phyloP scores from a whole-genome alignment of 108 stramenopile genomes.

The Cylindrotheca closterium region DNA sequence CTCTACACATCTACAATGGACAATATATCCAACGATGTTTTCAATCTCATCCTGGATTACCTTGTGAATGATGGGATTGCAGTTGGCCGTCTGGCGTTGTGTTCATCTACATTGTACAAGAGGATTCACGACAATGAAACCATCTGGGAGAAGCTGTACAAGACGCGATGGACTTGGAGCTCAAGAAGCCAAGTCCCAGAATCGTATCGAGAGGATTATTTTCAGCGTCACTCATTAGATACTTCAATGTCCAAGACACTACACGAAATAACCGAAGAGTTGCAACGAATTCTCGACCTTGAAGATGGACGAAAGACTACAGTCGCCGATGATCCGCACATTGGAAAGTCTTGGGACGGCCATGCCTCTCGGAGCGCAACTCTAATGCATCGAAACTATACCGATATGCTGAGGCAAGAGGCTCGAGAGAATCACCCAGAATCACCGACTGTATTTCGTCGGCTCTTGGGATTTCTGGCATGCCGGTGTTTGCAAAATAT shows the following conservation, averaged over 20 bases:
- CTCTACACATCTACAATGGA: too few species aligned
- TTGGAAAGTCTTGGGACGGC: constrained; percentile 26
- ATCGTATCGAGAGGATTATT: constrained; percentile 7
- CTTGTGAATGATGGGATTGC: constrained; percentile 24
- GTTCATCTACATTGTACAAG: constrained; percentile 13
- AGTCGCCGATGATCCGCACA: constrained; percentile 2
- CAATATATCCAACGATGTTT: constrained; percentile 12
- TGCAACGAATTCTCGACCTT: constrained; percentile 1
- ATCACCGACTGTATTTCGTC: background rate
- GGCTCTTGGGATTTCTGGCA: constrained; percentile 20
- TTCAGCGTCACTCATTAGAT: constrained; percentile 3
- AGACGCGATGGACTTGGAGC: constrained; percentile 7
- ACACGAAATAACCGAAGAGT: constrained; percentile 10
- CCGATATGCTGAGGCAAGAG: constrained; percentile 15
- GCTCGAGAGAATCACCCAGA: constrained; percentile 2
- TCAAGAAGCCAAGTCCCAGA: background rate
- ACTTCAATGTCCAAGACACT: background rate
- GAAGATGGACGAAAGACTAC: constrained; percentile 1
- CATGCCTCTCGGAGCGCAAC: constrained; percentile 1
- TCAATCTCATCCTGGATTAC: constrained; percentile 9
- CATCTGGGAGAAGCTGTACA: constrained; percentile 18
- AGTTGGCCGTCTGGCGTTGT: constrained; percentile 14
- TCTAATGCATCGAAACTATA: background rate
- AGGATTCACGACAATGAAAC: constrained; percentile 3
- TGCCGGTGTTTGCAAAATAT: constrained; percentile 24